Evolutionary conservation across 768 basidiomycete species (phyloP).

Genomic region (Hypsizygus marmoreus): DNA sequence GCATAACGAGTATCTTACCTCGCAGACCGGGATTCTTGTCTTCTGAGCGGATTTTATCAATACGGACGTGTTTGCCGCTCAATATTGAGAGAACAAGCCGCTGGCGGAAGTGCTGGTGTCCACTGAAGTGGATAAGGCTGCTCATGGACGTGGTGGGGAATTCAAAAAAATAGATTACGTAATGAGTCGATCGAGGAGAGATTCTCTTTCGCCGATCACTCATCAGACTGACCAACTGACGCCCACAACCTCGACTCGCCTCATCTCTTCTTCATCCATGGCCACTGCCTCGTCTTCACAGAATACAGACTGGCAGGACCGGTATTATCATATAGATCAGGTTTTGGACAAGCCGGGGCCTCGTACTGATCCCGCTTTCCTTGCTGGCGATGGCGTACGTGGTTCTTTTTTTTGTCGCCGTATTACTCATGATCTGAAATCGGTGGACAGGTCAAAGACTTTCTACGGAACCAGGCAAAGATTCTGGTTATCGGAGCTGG

Average conservation of each 20-base stretch:
- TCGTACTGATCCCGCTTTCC: slow-evolving; percentile 81
- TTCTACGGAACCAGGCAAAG: slow-evolving; percentile 82
- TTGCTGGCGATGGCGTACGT: slow-evolving; percentile 77
- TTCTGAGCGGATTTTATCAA: slow-evolving; percentile 85
- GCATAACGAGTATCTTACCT: slow-evolving; percentile 47
- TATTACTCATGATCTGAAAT: slow-evolving; percentile 4
- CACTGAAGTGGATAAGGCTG: slow-evolving; percentile 62
- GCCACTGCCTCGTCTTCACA: slow-evolving; percentile 7
- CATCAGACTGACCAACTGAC: not conserved
- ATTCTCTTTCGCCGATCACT: slow-evolving; percentile 5
- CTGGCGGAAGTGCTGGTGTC: slow-evolving; percentile 81
- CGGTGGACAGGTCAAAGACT: slow-evolving; percentile 80
- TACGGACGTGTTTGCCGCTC: slow-evolving; percentile 80
- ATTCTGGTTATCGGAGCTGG: slow-evolving; percentile 98
- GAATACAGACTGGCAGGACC: slow-evolving; percentile 46
- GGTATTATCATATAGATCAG: slow-evolving; percentile 86
- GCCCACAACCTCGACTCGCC: not conserved
- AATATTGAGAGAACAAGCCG: slow-evolving; percentile 88
- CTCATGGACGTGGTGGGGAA: slow-evolving; percentile 35
- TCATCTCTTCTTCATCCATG: slow-evolving; percentile 2
- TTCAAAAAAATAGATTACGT: slow-evolving; percentile 21
- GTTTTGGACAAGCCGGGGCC: slow-evolving; percentile 86
- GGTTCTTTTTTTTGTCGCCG: not conserved
- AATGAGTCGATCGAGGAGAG: slow-evolving; percentile 17
- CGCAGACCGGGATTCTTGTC: slow-evolving; percentile 95